phyloP scores from a whole-genome alignment of 495 filamentous ascomycete genomes.

The Chaetomidium leptoderma region DNA sequence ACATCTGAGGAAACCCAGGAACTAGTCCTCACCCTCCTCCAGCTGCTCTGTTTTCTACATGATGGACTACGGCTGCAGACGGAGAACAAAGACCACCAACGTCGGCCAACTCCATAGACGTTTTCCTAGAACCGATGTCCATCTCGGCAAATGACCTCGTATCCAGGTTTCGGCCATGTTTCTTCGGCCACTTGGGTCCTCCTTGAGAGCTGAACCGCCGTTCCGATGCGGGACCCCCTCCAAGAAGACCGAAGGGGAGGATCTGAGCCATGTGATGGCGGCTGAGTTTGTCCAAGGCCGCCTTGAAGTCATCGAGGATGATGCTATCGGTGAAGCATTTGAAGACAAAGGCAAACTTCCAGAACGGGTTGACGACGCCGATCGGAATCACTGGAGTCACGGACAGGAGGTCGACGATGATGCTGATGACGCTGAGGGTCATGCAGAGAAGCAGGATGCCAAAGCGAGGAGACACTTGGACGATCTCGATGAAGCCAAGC shows the following conservation, averaged over 20 bases:
- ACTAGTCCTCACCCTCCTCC: too few species aligned
- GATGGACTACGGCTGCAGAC: background rate
- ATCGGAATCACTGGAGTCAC: constrained; percentile 7
- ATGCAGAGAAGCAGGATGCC: constrained; percentile 9
- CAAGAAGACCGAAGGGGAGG: constrained; percentile 1
- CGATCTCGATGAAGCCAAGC: constrained; percentile 8
- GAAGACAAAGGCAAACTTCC: constrained; percentile 9
- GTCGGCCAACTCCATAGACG: background rate
- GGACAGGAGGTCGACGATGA: constrained; percentile 2
- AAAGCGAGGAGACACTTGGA: constrained; percentile 2
- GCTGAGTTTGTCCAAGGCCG: constrained; percentile 7
- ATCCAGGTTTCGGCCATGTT: background rate
- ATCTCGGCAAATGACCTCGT: background rate
- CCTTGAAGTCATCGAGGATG: constrained; percentile 7
- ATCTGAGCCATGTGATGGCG: constrained; percentile 1
- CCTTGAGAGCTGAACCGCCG: background rate
- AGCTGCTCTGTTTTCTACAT: background rate
- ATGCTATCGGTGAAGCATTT: constrained; percentile 10
- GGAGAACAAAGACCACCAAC: background rate
- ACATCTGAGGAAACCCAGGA: too few species aligned
- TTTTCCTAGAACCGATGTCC: background rate
- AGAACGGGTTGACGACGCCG: constrained; percentile 10
- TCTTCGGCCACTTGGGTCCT: background rate
- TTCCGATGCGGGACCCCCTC: background rate
- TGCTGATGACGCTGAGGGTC: constrained; percentile 4